phyloP scores from a whole-genome alignment of 1,139 yeast genomes.

The Blastobotrys aristatus region DNA sequence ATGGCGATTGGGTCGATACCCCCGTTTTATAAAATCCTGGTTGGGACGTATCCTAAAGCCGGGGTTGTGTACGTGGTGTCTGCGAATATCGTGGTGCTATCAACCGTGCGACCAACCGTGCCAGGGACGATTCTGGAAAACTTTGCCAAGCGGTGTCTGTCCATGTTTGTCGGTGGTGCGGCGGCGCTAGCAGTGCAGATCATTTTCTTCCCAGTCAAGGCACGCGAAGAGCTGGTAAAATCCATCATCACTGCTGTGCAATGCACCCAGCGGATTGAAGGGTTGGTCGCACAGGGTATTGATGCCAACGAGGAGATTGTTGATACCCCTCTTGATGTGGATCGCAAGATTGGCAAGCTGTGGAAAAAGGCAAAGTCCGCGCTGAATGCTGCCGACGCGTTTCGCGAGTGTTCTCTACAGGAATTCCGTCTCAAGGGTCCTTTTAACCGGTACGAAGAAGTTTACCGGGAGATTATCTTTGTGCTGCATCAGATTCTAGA shows the following conservation, averaged over 20 bases:
- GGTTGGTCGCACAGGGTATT: slow-evolving; percentile 39
- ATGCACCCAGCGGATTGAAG: slow-evolving; percentile 38
- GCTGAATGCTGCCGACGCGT: slow-evolving; percentile 40
- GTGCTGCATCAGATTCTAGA: slow-evolving; percentile 45
- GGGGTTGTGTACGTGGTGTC: slow-evolving; percentile 47
- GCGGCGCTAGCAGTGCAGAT: slow-evolving; percentile 44
- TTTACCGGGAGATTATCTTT: slow-evolving; percentile 43
- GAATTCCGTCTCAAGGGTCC: slow-evolving; percentile 48
- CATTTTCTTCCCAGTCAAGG: slow-evolving; percentile 43
- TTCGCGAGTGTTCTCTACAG: slow-evolving; percentile 38
- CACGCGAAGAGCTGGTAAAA: slow-evolving; percentile 41
- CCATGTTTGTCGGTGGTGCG: slow-evolving; percentile 47
- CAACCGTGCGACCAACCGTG: slow-evolving; percentile 39
- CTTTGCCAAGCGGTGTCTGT: slow-evolving; percentile 46
- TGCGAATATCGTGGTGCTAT: slow-evolving; percentile 42
- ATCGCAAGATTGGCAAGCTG: slow-evolving; percentile 19
- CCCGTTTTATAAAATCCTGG: slow-evolving; percentile 42
- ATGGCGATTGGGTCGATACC: slow-evolving; percentile 42
- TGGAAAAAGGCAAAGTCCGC: slow-evolving; percentile 39
- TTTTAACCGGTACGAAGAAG: slow-evolving; percentile 38
- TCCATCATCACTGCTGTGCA: slow-evolving; percentile 41
- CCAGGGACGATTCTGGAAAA: slow-evolving; percentile 41
- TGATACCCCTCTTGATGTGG: slow-evolving; percentile 12
- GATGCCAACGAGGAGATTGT: slow-evolving; percentile 20
- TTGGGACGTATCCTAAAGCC: slow-evolving; percentile 46